A percentile compares a stretch with the other conserved stretches of the same genome.
phyloP scores from a whole-genome alignment of 768 basidiomycete species.

The Trametes elegans region DNA sequence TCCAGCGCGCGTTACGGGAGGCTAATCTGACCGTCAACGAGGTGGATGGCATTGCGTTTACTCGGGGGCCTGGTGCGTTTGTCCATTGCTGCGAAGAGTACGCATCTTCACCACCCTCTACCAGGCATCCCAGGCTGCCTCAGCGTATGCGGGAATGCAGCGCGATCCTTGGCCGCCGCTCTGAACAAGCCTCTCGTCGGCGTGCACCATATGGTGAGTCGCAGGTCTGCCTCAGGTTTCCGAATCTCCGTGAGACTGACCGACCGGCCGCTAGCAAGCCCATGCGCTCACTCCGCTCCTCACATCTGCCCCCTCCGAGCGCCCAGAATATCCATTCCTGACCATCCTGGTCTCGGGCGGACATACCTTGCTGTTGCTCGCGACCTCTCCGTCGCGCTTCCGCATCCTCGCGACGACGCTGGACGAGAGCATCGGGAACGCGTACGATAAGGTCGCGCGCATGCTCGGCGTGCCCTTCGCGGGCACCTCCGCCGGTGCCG shows the following conservation, averaged over 20 bases:
- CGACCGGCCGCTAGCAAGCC: constrained; percentile 67
- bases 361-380: constrained; percentile 86
- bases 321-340: constrained; percentile 78
- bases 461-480: constrained; percentile 66
- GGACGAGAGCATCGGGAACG: constrained; percentile 75
- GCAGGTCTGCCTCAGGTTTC: too few relatives aligned
- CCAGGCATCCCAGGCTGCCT: constrained; percentile 80
- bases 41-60: constrained; percentile 88
- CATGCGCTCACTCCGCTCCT: constrained; percentile 84
- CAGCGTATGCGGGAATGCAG: constrained; percentile 73
- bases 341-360: constrained; percentile 91
- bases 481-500: constrained; percentile 68
- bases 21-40: constrained; percentile 58
- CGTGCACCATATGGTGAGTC: constrained; percentile 90
- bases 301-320: constrained; percentile 44
- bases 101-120: background rate
- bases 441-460: constrained; percentile 82
- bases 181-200: constrained; percentile 79
- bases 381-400: constrained; percentile 54
- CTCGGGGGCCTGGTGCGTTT: constrained; percentile 73
- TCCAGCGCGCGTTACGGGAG: constrained; percentile 63
- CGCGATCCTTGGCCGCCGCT: constrained; percentile 81
- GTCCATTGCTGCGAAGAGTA: background rate
- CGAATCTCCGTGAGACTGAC: background rate
- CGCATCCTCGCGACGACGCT: constrained; percentile 68